phyloP scores from a whole-genome alignment of 139 green algal species.

The Tetradesmus obliquus region DNA sequence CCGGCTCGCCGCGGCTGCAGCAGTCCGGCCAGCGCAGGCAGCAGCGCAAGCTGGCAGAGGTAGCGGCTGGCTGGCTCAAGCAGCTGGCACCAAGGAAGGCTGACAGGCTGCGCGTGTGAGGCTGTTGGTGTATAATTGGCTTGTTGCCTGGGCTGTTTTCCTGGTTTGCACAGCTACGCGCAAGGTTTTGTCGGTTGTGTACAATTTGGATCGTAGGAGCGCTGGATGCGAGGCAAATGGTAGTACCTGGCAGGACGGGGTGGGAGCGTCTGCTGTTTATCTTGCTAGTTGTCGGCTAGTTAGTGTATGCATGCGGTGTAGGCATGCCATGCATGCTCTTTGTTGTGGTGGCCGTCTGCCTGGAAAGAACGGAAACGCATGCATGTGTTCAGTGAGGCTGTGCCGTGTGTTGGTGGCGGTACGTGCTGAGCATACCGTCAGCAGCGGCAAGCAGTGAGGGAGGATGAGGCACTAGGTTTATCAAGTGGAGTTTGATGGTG shows the following conservation, averaged over 20 bases:
- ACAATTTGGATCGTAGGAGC: neutral
- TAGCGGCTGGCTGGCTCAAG: conserved; percentile 1
- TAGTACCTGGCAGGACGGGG: neutral
- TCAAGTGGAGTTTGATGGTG: neutral
- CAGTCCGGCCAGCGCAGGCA: neutral
- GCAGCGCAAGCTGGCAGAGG: neutral
- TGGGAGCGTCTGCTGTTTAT: neutral
- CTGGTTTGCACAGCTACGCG: too few relatives aligned
- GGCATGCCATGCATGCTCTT: neutral
- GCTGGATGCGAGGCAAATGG: neutral
- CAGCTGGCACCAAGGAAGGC: neutral
- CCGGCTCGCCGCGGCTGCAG: neutral
- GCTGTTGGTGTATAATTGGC: neutral
- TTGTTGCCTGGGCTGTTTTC: neutral
- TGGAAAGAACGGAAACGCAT: neutral
- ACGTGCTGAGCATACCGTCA: neutral
- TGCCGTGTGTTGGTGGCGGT: too few relatives aligned
- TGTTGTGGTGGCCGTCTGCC: neutral
- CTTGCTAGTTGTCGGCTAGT: neutral
- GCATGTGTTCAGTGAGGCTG: too few relatives aligned
- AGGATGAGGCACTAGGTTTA: neutral
- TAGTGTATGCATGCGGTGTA: neutral
- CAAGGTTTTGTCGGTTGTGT: too few relatives aligned
- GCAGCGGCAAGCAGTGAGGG: neutral
- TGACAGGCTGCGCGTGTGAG: neutral